Base-by-base conservation (phyloP, 2,329 filamentous ascomycete species). In the Pseudocercospora crystallina region DNA sequence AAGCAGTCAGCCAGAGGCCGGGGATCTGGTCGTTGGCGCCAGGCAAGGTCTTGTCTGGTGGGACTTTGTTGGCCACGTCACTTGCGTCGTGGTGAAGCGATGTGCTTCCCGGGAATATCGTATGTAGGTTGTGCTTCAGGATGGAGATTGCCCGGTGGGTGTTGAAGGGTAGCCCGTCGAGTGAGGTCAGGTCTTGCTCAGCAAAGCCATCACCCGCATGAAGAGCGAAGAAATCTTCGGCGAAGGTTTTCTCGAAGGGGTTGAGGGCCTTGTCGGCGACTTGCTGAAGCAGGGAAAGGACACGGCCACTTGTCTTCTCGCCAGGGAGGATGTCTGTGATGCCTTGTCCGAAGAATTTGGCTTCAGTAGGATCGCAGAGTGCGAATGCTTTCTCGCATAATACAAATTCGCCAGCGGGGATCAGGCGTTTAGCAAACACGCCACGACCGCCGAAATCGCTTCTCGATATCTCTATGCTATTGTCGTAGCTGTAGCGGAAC, bases 1-100 rank as follows among this genome's bases (percentile, higher is more conserved):
- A 78, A 2, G 76, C 76, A 1, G 69, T 49, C 2, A 66, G 51
- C 78, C 79, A 83, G n/a, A 81, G 47, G 1, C 78, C 79, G 31
- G 56, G 47, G 11, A 9, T 42, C 12, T 49, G 49, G 30, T 51
- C 41, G 14, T 43, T 35, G n/a, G 20, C 9, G 35, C 32, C 20
- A 43, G 37, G 29, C 33, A 42, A 11, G 2, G 40, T 14, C 4
- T 26, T 10, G 15, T 43, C 14, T 10, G 32, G n/a, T 13, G 36
- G 20, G 9, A 12, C 5, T 11, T 44, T 36, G 32, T 52, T 49
- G 8, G 32, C 32, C 5, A 47, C 11, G 10, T 40, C 44, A 29
- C 15, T 30, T 5, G 13, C 15, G 29, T 56, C 49, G 31, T 52
- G 53, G 32, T 56, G 53, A 8, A 44, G 39, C 1, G 53, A 56